Evolutionary conservation across 805 yeast species (phyloP).

Genomic region (Wickerhamia fluorescens): DNA sequence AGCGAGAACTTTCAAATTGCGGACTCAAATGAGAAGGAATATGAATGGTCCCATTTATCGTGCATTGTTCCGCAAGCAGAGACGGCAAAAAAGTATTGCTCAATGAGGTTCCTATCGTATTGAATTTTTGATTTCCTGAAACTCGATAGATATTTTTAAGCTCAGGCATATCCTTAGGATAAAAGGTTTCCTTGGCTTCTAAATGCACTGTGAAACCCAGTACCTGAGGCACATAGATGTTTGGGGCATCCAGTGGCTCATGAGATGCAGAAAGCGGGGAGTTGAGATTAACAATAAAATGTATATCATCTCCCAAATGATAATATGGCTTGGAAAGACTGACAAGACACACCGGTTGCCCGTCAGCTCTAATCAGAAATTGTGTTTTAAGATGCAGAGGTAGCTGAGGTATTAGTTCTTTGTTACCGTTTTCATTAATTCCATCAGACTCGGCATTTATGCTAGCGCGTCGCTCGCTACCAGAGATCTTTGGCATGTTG

Average conservation of each 20-base stretch:
- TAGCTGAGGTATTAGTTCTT: slow-evolving; percentile 16
- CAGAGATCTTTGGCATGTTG: slow-evolving; percentile 26
- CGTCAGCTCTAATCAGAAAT: slow-evolving; percentile 31
- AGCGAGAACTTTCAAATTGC: slow-evolving; percentile 30
- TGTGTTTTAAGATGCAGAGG: slow-evolving; percentile 25
- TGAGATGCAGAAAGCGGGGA: slow-evolving; percentile 7
- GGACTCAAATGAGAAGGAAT: slow-evolving; percentile 25
- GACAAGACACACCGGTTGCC: slow-evolving; percentile 24
- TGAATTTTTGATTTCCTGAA: slow-evolving; percentile 25
- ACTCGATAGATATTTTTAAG: slow-evolving; percentile 25
- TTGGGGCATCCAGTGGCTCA: no score
- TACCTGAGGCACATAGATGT: slow-evolving; percentile 19
- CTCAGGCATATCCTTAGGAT: slow-evolving; percentile 10
- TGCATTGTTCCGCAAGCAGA: not conserved
- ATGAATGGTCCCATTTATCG: slow-evolving; percentile 20
- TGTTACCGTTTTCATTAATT: slow-evolving; percentile 5
- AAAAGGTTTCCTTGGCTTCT: slow-evolving; percentile 36
- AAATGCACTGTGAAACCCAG: slow-evolving; percentile 27
- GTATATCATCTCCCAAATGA: slow-evolving; percentile 33
- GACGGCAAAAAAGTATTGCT: not conserved
- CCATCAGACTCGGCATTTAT: slow-evolving; percentile 10
- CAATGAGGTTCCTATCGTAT: slow-evolving; percentile 22
- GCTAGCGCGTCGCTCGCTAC: slow-evolving; percentile 27
- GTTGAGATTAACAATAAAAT: slow-evolving; percentile 23
- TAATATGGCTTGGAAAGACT: slow-evolving; percentile 26